These are phyloP conservation scores for Tephrocybe sp. DNA, from an alignment of 768 basidiomycete species.

Conservation along the genomic window DNA sequence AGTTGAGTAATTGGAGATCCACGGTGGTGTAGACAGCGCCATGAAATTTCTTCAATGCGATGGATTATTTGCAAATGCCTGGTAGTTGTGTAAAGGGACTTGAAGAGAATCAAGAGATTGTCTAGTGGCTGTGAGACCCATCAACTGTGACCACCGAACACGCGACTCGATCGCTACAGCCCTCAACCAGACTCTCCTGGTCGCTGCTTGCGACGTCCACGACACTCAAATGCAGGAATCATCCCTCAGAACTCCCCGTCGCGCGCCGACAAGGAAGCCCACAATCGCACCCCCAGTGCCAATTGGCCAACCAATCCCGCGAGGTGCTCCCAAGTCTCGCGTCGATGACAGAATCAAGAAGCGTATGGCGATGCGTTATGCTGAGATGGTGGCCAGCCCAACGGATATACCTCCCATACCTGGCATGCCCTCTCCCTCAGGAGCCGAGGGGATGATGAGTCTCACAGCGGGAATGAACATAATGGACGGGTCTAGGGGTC, in stretches of 20 bases:
- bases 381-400: conserved; percentile 71
- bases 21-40: conserved; percentile 7
- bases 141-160: too few species aligned
- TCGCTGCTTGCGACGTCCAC: conserved; percentile 6
- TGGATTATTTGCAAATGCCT: too few species aligned
- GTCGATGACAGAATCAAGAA: conserved; percentile 94
- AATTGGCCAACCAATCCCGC: conserved; percentile 26
- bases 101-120: too few species aligned
- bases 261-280: conserved; percentile 21
- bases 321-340: conserved; percentile 52
- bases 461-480: conserved; percentile 18
- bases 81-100: too few species aligned
- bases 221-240: conserved; percentile 17
- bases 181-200: background rate
- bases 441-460: conserved; percentile 28
- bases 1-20: conserved; percentile 14
- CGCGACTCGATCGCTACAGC: too few species aligned
- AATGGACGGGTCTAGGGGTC: conserved; percentile 45
- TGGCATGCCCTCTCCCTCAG: conserved; percentile 46
- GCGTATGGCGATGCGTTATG: conserved; percentile 94
- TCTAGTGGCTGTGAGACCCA: too few species aligned
- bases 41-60: background rate
- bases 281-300: conserved; percentile 19
- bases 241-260: conserved; percentile 23
- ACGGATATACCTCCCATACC: conserved; percentile 66